A percentile compares a stretch with the other conserved stretches of the same genome.
These are phyloP conservation scores for Phytophthora vignae DNA, from an alignment of 352 stramenopile species.

Conservation along the genomic window DNA sequence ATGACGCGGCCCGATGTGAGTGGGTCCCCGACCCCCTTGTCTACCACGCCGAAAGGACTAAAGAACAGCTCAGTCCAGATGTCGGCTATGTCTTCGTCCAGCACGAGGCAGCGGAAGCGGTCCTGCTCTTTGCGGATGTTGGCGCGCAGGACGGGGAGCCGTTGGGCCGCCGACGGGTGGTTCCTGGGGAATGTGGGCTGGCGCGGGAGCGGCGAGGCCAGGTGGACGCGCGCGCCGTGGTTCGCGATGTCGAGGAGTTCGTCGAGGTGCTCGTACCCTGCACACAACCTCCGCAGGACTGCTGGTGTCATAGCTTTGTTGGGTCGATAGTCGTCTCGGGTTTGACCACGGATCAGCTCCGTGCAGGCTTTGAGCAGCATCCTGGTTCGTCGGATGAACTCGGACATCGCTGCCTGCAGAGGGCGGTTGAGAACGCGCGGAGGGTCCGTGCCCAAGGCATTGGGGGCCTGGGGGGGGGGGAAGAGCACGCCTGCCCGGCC, in stretches of 20 bases:
- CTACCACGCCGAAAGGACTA: conserved; percentile 26
- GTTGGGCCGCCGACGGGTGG: background rate
- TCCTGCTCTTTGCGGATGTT: conserved; percentile 21
- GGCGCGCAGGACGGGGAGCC: background rate
- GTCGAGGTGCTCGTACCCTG: too few species aligned
- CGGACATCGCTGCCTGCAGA: background rate
- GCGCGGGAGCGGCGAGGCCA: background rate
- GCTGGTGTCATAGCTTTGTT: conserved; percentile 2
- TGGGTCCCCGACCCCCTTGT: conserved; percentile 10
- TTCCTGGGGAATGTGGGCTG: background rate
- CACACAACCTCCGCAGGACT: too few species aligned
- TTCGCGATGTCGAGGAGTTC: too few species aligned
- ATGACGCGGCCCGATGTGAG: conserved; percentile 10
- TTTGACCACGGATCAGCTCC: conserved; percentile 7
- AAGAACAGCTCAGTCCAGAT: conserved; percentile 14
- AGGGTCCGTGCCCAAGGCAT: too few species aligned
- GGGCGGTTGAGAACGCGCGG: background rate
- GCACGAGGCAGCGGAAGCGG: background rate
- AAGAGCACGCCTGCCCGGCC: too few species aligned
- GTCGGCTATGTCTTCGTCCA: conserved; percentile 4
- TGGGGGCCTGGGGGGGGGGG: too few species aligned
- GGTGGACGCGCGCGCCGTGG: background rate
- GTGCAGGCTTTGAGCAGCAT: background rate
- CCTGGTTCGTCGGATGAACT: background rate
- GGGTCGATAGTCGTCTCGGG: background rate